phyloP scores from a whole-genome alignment of 208 protist genomes.

The Leishmania arabica region DNA sequence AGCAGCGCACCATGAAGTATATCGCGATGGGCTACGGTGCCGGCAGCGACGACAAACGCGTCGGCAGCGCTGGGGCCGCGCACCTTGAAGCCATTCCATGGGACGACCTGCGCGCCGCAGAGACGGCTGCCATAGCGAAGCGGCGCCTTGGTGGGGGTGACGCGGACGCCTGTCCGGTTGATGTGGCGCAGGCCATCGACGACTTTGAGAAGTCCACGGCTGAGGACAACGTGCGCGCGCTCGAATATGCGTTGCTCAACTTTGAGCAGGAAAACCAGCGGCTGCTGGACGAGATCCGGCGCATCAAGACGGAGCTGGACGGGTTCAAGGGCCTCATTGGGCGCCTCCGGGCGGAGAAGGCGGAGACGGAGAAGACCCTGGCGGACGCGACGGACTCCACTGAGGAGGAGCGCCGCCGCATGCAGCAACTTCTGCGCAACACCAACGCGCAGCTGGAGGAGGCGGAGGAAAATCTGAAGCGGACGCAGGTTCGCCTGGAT shows the following conservation, averaged over 20 bases:
- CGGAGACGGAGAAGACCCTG: conserved; percentile 44
- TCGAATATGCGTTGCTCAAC: conserved; percentile 51
- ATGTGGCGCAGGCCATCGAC: conserved; percentile 36
- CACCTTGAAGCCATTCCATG: conserved; percentile 42
- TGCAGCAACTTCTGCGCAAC: conserved; percentile 36
- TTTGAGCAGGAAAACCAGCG: conserved; percentile 69
- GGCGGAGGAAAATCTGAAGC: conserved; percentile 40
- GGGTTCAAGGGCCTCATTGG: conserved; percentile 51
- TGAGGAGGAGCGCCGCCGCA: conserved; percentile 42
- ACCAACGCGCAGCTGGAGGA: conserved; percentile 44
- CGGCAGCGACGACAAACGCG: conserved; percentile 6
- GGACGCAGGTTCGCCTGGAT: conserved; percentile 36
- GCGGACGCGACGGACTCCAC: conserved; percentile 25
- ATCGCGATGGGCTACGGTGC: conserved; percentile 59
- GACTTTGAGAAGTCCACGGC: conserved; percentile 63
- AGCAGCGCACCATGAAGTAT: conserved; percentile 71
- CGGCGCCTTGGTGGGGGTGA: conserved; percentile 33
- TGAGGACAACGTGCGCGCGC: conserved; percentile 50
- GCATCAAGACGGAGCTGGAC: conserved; percentile 43
- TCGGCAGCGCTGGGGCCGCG: background rate
- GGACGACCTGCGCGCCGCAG: conserved; percentile 49
- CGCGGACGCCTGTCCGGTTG: conserved; percentile 10
- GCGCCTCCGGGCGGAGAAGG: conserved; percentile 50
- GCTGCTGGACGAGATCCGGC: conserved; percentile 44
- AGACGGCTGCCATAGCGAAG: conserved; percentile 50